Base-by-base conservation (phyloP, 2,329 filamentous ascomycete genomes). In the Claviceps sp. region DNA sequence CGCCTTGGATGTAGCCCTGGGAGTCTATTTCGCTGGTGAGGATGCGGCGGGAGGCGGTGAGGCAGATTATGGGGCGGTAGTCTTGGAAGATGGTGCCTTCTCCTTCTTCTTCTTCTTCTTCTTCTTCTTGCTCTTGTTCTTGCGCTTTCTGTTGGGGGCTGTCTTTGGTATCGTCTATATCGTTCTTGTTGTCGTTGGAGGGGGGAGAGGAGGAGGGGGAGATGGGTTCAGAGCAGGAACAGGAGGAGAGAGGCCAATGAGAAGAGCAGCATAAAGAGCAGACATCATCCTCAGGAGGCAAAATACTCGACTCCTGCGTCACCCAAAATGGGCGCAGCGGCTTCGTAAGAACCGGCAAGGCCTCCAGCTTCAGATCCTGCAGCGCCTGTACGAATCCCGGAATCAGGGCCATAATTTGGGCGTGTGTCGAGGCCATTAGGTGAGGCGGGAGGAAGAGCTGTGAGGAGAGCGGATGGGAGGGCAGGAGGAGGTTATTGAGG, bases 1-100 rank as follows among this genome's bases (percentile, higher is more conserved):
- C 91, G 49, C 93, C 93, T 68, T 97, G 93, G 54, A 98, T 85
- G 63, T 98, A 98, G 4, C 67, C 64, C 0, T 77, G 79, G 22
- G 82, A 85, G 2, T 72, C 73, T 34, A 63, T 62, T 63, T 91
- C 87, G 3, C 78, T 81, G 13, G 82, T 85, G 1, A 70, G 70
- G 1, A 89, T 82, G 16, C 85, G 76, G 36, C 82, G 77, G 1
- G 89, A 95, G 13, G 89, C 85, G 1, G 89, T 96, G 63, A 88
- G 93, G 62, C 93, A 87, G 22, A 97, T 77, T 2, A 97, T 71
- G 0, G 87, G 81, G 59, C 86, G 76, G 61, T 80, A 88, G 11
- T 77, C 73, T 1, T 74, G 68, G 37, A 79, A 83, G 30, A 79
- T 62, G 7, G 52, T 54, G 13, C 50, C 53, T 30, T 30, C 8